Percentiles rank a stretch among this genome's conserved stretches.
Conservation (phyloP, 345 rosid genomes). For the Gossypium bickii region DNA sequence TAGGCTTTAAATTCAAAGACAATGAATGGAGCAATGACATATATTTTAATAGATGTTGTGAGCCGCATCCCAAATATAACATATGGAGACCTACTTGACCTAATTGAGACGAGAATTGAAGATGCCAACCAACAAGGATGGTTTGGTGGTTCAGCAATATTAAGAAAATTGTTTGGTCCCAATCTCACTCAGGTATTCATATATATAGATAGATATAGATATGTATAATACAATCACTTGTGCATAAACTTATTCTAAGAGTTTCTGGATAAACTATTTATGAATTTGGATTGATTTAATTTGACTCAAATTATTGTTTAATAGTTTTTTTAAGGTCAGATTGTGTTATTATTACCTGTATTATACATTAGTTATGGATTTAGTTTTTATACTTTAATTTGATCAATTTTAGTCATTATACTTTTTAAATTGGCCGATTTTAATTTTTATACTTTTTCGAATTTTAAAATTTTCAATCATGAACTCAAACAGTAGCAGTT, state of each 20-base stretch:
- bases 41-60: background rate
- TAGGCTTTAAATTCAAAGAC: constrained; percentile 7
- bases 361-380: fast-evolving
- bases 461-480: no score
- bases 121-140: constrained; percentile 14
- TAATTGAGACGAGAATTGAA: background rate
- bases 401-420: no score
- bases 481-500: no score
- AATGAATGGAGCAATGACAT: constrained; percentile 17
- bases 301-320: no score
- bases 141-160: background rate
- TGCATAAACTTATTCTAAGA: background rate
- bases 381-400: no score
- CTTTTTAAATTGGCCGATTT: no score
- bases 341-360: fast-evolving
- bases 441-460: no score
- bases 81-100: background rate
- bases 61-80: background rate
- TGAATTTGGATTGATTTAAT: background rate
- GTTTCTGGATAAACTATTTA: background rate
- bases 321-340: no score
- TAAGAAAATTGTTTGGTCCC: constrained; percentile 6
- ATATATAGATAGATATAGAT: no score
- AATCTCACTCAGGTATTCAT: constrained; percentile 11
- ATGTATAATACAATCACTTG: background rate